Evolutionary conservation across 805 yeast genomes (phyloP), one percentile per base, ranked within the genome.

Genomic region (Kuraishia cidri): DNA sequence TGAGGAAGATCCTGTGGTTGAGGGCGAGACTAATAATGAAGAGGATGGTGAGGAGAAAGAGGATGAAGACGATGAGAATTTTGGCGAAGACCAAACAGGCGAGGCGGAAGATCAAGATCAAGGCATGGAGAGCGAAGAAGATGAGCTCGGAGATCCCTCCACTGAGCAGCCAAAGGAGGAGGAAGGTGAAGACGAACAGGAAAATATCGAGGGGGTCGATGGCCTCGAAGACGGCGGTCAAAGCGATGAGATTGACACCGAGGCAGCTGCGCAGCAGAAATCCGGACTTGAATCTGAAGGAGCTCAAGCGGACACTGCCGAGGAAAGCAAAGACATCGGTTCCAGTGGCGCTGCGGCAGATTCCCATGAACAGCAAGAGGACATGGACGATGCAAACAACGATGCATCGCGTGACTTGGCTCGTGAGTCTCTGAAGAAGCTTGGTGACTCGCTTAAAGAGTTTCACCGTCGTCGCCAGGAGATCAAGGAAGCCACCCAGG

Each of bases 381-480:
- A 68, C 29, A 51, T 64, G 8, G 62, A 66, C 19, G 62, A 61
- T 11, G 58, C 60, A 3, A 51, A 56, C 4, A 58, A 62, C 26
- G 79, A 72, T 37, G 61, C 66, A 13, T 74, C 83, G 13, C 62
- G 85, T 34, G 79, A 80, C 33, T 69, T 69, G 45, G 86, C 84
- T 26, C 69, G 71, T 36, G 87, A 86, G 45, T 75, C 94, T 0
- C 63, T 90, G 56, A 83, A 83, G 52, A 87, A 87, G 50, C 66
- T 92, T 10, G 97, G 98, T 33, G 97, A 88, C 55, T 74, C 95
- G 1, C 52, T 88, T 59, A 84, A 90, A 45, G 95, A 88, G 49
- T 90, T 82, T 59, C 94, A 90, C 51, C 81, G 85, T 50, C 80
- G 95, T 45, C 77, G 82, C 41, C 86, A 84, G 52, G 96, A 87